Evolutionary conservation across 306 rosid genomes (phyloP).

Genomic region (Dryas alaskensis): DNA sequence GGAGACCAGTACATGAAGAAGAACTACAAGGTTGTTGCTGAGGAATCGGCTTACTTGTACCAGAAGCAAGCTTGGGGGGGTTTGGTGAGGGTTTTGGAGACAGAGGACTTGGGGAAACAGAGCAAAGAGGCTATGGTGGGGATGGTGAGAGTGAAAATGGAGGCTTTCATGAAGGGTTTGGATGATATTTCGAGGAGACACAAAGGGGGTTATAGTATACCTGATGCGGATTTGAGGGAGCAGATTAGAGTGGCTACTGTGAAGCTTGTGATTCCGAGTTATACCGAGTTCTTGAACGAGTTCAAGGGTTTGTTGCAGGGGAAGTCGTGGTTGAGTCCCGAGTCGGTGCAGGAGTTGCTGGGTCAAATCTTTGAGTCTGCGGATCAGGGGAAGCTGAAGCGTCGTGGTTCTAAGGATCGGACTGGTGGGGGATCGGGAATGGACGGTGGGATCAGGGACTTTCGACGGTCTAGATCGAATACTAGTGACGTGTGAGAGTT

Average conservation of each 20-base stretch:
- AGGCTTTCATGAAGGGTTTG: slow-evolving; percentile 53
- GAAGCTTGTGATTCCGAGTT: slow-evolving; percentile 52
- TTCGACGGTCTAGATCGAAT: slow-evolving; percentile 35
- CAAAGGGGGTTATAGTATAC: slow-evolving; percentile 46
- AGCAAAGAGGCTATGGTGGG: slow-evolving; percentile 42
- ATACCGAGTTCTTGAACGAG: slow-evolving; percentile 50
- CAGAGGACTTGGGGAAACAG: slow-evolving; percentile 37
- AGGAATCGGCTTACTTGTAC: slow-evolving; percentile 76
- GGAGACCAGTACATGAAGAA: slow-evolving; percentile 59
- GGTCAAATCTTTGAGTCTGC: slow-evolving; percentile 42
- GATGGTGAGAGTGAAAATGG: slow-evolving; percentile 46
- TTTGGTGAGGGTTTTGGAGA: slow-evolving; percentile 47
- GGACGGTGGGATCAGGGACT: slow-evolving; percentile 32
- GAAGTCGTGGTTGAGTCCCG: slow-evolving; percentile 44
- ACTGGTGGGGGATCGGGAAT: slow-evolving; percentile 29
- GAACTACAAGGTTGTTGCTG: slow-evolving; percentile 57
- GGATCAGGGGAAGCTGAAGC: slow-evolving; percentile 31
- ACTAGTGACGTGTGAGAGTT: slow-evolving; percentile 18
- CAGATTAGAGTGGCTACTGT: slow-evolving; percentile 63
- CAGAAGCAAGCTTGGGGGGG: slow-evolving; percentile 72
- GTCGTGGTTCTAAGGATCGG: slow-evolving; percentile 41
- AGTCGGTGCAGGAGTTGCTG: slow-evolving; percentile 48
- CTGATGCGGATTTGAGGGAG: slow-evolving; percentile 65
- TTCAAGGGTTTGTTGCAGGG: slow-evolving; percentile 44
- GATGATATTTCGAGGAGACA: slow-evolving; percentile 56